A percentile compares a stretch with the other conserved stretches of the same genome.
These are phyloP conservation scores for Phlebiopsis gigantea DNA, from an alignment of 768 basidiomycete species.

Conservation along the genomic window DNA sequence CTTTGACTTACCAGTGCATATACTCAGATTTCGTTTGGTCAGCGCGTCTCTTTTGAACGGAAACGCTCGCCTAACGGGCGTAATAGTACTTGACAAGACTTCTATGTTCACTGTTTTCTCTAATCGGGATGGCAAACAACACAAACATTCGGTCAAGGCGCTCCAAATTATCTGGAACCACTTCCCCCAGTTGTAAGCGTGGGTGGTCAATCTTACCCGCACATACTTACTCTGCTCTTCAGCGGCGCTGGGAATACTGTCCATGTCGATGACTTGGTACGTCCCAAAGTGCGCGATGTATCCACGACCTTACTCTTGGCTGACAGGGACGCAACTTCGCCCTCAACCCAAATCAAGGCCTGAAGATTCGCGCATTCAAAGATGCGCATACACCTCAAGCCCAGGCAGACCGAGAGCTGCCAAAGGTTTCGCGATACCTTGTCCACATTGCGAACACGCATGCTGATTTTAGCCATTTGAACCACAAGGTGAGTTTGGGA, in stretches of 20 bases:
- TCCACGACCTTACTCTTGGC: conserved; percentile 8
- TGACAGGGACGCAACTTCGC: conserved; percentile 78
- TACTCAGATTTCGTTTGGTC: conserved; percentile 59
- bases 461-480: conserved; percentile 54
- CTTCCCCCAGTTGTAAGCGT: conserved; percentile 68
- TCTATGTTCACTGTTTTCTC: conserved; percentile 88
- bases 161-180: conserved; percentile 85
- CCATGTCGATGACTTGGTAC: conserved; percentile 80
- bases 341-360: conserved; percentile 75
- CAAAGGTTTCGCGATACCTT: conserved; percentile 61
- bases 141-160: conserved; percentile 78
- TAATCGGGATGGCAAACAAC: conserved; percentile 64
- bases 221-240: conserved; percentile 3
- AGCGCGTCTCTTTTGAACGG: neutral
- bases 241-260: conserved; percentile 73
- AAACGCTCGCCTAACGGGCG: neutral
- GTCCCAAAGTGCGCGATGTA: conserved; percentile 14
- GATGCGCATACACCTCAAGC: conserved; percentile 64
- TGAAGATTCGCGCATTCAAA: conserved; percentile 81
- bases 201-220: neutral
- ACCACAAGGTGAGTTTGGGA: conserved; percentile 52
- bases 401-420: conserved; percentile 63
- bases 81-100: conserved; percentile 72
- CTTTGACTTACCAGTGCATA: neutral
- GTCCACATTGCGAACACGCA: conserved; percentile 51